Conservation (phyloP, 2,329 filamentous ascomycete species). For the Cercospora sp. region DNA sequence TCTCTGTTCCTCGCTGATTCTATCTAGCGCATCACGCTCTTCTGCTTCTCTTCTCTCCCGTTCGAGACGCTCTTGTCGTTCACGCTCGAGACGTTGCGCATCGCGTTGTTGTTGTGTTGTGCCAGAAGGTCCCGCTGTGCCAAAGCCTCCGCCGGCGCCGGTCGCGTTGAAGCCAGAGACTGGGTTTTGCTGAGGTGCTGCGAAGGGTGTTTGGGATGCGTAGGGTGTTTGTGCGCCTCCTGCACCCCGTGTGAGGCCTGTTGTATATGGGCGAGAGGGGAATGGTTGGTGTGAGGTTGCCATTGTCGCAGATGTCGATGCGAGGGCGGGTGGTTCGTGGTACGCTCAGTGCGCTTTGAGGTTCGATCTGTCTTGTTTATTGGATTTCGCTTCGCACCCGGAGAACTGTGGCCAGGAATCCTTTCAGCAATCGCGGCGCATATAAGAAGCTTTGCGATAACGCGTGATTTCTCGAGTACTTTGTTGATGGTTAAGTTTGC, state of each 20-base stretch:
- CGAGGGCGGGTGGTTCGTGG: neutral
- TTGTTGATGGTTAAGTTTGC: conserved; percentile 1
- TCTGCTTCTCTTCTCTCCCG: conserved; percentile 45
- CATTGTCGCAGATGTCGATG: conserved; percentile 41
- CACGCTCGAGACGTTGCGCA: conserved; percentile 46
- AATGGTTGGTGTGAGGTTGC: conserved; percentile 58
- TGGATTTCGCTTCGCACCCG: neutral
- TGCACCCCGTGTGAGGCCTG: conserved; percentile 45
- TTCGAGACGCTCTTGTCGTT: conserved; percentile 45
- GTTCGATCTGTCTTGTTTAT: neutral
- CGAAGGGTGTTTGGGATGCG: conserved; percentile 34
- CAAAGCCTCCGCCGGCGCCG: conserved; percentile 25
- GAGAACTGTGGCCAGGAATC: neutral
- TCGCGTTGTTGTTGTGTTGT: conserved; percentile 44
- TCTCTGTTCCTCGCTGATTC: conserved; percentile 80
- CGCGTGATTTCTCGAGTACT: neutral
- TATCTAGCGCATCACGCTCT: conserved; percentile 51
- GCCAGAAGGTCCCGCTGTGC: conserved; percentile 10
- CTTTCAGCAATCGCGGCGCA: neutral
- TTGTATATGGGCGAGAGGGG: conserved; percentile 54
- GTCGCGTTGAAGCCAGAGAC: conserved; percentile 38
- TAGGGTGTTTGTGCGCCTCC: conserved; percentile 39
- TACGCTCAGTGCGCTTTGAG: neutral
- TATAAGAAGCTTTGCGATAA: neutral
- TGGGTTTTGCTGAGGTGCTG: conserved; percentile 38